Conservation (phyloP, 768 basidiomycete genomes). For the Phallus indusiatus region DNA sequence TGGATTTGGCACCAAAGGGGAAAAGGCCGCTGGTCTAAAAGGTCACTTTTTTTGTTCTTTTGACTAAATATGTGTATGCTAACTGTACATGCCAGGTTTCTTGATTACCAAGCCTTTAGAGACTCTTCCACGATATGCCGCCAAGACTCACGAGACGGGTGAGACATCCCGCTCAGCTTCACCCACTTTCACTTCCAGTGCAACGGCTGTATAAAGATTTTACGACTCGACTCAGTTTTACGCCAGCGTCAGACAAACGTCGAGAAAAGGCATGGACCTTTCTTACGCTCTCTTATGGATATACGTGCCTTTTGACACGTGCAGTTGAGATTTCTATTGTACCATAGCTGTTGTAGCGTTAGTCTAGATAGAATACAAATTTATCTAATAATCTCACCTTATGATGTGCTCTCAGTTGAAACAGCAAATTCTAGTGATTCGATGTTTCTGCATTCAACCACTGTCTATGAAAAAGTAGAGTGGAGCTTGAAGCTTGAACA, state of each 20-base stretch:
- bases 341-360: not conserved
- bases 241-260: too few relatives aligned
- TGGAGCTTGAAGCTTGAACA: too few relatives aligned
- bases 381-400: not conserved
- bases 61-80: conserved; percentile 10
- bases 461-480: too few relatives aligned
- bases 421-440: too few relatives aligned
- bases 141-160: conserved; percentile 22
- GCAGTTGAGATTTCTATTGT: not conserved
- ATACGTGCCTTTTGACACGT: not conserved
- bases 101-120: conserved; percentile 55
- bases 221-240: too few relatives aligned
- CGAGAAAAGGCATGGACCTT: too few relatives aligned
- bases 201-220: conserved; percentile 1
- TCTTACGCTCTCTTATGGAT: not conserved
- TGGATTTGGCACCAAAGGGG: conserved; percentile 75
- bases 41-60: conserved; percentile 25
- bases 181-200: conserved; percentile 5
- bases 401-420: too few relatives aligned
- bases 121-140: conserved; percentile 49
- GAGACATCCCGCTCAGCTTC: not conserved
- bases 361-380: not conserved
- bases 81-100: conserved; percentile 30
- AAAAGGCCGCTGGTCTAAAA: conserved; percentile 57
- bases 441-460: too few relatives aligned